Evolutionary conservation across 78 protist genomes (phyloP).

Genomic region (Bodo saltans): DNA sequence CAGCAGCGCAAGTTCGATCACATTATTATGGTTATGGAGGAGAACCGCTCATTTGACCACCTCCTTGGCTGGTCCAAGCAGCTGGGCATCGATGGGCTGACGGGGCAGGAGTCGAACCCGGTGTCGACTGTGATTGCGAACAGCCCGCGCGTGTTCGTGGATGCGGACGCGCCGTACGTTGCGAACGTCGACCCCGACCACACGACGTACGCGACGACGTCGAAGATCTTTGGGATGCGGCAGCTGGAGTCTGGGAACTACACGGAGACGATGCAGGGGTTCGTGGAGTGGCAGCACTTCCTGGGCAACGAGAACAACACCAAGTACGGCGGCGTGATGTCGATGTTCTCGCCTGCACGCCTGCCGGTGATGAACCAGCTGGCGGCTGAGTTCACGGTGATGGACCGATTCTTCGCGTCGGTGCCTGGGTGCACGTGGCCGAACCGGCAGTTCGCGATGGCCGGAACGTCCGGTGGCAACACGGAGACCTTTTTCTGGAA

Average conservation of each 20-base stretch:
- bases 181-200: not conserved
- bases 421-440: slow-evolving; percentile 30
- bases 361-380: slow-evolving; percentile 36
- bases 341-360: not conserved
- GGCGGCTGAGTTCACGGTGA: slow-evolving; percentile 18
- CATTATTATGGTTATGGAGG: slow-evolving; percentile 31
- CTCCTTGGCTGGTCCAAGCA: slow-evolving; percentile 16
- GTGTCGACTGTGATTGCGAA: not conserved
- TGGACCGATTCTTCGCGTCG: slow-evolving; percentile 7
- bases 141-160: not conserved
- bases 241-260: not conserved
- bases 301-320: not conserved
- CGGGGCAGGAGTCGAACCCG: slow-evolving; percentile 10
- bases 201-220: not conserved
- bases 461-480: slow-evolving; percentile 38
- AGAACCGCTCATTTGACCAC: slow-evolving; percentile 55
- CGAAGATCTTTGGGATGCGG: not conserved
- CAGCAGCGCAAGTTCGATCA: slow-evolving; percentile 15
- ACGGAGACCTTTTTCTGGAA: not conserved
- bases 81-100: slow-evolving; percentile 20
- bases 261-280: slow-evolving; percentile 17
- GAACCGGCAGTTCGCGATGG: slow-evolving; percentile 27
- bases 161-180: not conserved
- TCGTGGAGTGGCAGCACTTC: not conserved
- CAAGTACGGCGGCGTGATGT: slow-evolving; percentile 1